Evolutionary conservation across 2,329 filamentous ascomycete species (phyloP), one percentile per base, ranked within the genome.

Genomic region (Cladophialophora yegresii): DNA sequence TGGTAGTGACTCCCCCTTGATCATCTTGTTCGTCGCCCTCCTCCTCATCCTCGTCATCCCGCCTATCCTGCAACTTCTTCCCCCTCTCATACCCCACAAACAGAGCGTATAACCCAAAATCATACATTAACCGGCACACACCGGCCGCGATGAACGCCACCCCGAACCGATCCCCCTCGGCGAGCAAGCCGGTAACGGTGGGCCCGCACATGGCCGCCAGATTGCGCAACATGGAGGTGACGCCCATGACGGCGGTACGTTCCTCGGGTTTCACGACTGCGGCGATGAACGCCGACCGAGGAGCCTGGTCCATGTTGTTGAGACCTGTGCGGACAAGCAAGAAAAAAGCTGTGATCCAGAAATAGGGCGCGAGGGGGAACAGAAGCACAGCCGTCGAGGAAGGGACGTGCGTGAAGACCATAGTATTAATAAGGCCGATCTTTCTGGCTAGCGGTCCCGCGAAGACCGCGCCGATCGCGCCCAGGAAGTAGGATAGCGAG

Each of bases 231-330:
- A 85, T 85, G 54, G 78, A 80, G 0, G 86, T 89, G 69, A 90
- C 87, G 12, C 87, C 87, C 85, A 89, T 87, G n/a, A 87, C 86
- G 0, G 86, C 87, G 0, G 87, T 90, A 1, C 87, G 79, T 74
- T 90, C 87, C 60, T 85, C 82, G 0, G 86, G 83, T 66, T 81
- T 83, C 2, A 89, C 87, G 0, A 88, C 85, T 0, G 86, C 86
- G 0, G 87, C 86, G 56, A 90, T 88, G 63, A 90, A 85, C 0
- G 87, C 87, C 0, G 86, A 79, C 1, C 87, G 80, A 0, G 87
- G 87, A 0, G 85, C 87, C 76, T 89, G 87, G 67, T 89, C 87
- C 85, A 90, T 89, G 67, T 83, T 86, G 71, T 89, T 89, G 51
- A 89, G 77, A 0, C 85, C 85, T 2, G 85, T 80, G 4, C 87